Evolutionary conservation across 345 rosid species (phyloP).

Genomic region (Garcia nutans): DNA sequence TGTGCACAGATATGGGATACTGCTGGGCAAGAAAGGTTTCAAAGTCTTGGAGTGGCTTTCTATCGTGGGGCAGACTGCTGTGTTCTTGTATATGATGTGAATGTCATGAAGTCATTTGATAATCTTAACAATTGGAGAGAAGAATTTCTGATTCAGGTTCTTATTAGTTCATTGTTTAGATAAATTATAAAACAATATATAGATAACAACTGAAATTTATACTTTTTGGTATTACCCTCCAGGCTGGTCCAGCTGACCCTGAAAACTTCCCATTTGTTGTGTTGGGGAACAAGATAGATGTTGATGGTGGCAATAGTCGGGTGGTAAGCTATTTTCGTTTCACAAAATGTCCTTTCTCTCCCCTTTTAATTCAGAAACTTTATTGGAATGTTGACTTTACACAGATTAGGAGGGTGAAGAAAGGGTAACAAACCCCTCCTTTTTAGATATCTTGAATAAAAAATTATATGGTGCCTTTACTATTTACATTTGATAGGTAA

Average conservation of each 20-base stretch:
- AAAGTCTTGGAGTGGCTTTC: constrained; percentile 91
- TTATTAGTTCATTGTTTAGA: constrained; percentile 1
- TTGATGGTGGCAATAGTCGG: constrained; percentile 81
- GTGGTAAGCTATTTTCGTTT: constrained; percentile 56
- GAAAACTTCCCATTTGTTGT: constrained; percentile 86
- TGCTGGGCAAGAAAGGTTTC: constrained; percentile 92
- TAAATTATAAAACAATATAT: neutral
- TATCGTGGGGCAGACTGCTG: constrained; percentile 84
- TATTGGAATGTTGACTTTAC: neutral
- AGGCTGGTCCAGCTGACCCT: constrained; percentile 90
- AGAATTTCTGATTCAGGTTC: constrained; percentile 48
- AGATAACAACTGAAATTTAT: neutral
- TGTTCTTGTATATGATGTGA: constrained; percentile 89
- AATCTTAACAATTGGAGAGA: constrained; percentile 52
- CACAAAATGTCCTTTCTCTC: neutral
- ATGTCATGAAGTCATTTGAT: constrained; percentile 51
- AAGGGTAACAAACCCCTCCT: too few species aligned
- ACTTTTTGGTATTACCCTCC: constrained; percentile 13
- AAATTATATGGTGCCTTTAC: neutral
- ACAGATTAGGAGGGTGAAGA: neutral
- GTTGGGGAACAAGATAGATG: constrained; percentile 82
- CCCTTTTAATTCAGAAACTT: neutral
- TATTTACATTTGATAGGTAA: neutral
- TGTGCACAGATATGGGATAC: constrained; percentile 90
- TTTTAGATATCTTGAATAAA: neutral